phyloP scores from a whole-genome alignment of 495 filamentous ascomycete species.

The Xylaria nigripes region DNA sequence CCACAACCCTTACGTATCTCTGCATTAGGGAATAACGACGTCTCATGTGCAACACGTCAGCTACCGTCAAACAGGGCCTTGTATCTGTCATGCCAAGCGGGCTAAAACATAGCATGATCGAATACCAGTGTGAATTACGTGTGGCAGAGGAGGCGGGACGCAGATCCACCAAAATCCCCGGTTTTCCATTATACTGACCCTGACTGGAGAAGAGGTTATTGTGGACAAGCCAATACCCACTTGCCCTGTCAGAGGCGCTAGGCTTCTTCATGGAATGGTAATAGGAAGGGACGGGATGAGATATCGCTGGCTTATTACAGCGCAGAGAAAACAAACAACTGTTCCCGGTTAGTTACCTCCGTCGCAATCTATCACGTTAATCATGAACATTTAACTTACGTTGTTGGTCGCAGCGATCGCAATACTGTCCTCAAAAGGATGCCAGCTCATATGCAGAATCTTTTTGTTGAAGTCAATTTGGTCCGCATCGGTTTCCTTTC shows the following conservation, averaged over 20 bases:
- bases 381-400: constrained; percentile 48
- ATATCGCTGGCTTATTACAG: constrained; percentile 45
- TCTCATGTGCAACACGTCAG: background rate
- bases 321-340: constrained; percentile 99
- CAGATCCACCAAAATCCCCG: background rate
- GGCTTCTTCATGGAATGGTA: constrained; percentile 7
- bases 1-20: constrained; percentile 1
- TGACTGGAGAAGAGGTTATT: no score
- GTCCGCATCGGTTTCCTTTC: constrained; percentile 97
- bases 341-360: constrained; percentile 17
- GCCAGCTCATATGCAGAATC: constrained; percentile 99
- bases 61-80: background rate
- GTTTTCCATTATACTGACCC: background rate
- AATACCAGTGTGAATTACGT: background rate
- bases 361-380: background rate
- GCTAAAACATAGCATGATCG: background rate
- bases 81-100: background rate
- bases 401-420: constrained; percentile 99
- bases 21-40: background rate
- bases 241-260: constrained; percentile 13
- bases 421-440: constrained; percentile 99
- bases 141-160: background rate
- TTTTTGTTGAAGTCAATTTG: constrained; percentile 99
- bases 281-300: background rate
- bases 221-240: background rate